These are phyloP conservation scores for Pueraria montana DNA, from an alignment of 306 rosid genomes.

Conservation along the genomic window DNA sequence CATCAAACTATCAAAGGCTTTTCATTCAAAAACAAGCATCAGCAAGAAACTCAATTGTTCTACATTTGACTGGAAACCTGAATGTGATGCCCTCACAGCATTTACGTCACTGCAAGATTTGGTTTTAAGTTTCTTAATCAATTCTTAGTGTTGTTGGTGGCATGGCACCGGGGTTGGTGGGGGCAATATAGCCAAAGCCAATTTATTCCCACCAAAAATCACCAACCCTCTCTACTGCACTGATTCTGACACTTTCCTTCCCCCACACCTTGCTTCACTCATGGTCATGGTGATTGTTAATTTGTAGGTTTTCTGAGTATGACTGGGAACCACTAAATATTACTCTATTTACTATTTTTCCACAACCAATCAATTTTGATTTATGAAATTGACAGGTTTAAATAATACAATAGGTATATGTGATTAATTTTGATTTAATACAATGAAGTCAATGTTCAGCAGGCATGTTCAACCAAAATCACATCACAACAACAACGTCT, in stretches of 20 bases:
- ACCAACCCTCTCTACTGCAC: conserved; percentile 50
- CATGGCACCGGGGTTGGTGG: conserved; percentile 31
- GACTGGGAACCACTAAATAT: conserved; percentile 4
- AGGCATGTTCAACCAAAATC: neutral
- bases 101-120: neutral
- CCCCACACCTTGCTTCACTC: conserved; percentile 18
- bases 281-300: neutral
- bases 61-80: neutral
- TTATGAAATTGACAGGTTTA: neutral
- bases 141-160: conserved; percentile 31
- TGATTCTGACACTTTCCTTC: conserved; percentile 44
- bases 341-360: too few species aligned
- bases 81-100: neutral
- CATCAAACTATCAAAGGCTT: neutral
- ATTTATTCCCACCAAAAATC: conserved; percentile 33
- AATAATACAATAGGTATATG: neutral
- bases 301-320: neutral
- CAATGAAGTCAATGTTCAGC: neutral
- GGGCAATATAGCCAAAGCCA: conserved; percentile 41
- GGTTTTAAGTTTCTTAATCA: neutral
- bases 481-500: neutral
- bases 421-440: neutral
- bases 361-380: neutral
- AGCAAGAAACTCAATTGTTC: neutral
- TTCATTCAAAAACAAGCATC: neutral